These are phyloP conservation scores for Neurospora sp. DNA, from an alignment of 495 filamentous ascomycete genomes.

Conservation along the genomic window DNA sequence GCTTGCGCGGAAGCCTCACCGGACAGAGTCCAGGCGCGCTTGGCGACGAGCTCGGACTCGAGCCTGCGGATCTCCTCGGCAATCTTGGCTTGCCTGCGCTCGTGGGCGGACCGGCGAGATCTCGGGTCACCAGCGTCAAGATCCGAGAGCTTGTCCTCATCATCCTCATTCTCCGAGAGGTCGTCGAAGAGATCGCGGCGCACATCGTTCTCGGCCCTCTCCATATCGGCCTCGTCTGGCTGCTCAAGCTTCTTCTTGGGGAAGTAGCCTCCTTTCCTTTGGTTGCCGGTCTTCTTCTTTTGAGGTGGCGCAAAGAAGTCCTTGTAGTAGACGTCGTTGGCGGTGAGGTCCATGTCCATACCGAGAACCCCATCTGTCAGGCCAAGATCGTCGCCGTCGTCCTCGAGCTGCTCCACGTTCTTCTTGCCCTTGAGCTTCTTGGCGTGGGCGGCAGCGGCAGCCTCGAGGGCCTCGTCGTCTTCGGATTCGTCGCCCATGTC, in stretches of 20 bases:
- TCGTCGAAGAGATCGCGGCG: constrained; percentile 91
- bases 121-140: constrained; percentile 45
- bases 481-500: constrained; percentile 42
- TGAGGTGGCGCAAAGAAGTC: constrained; percentile 85
- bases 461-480: constrained; percentile 5
- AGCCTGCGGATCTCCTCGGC: constrained; percentile 83
- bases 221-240: constrained; percentile 51
- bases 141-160: constrained; percentile 45
- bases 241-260: constrained; percentile 23
- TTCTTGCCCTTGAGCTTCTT: constrained; percentile 5
- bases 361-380: constrained; percentile 42
- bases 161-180: constrained; percentile 47
- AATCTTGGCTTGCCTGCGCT: constrained; percentile 75
- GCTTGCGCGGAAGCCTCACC: constrained; percentile 80
- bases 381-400: constrained; percentile 42
- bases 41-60: constrained; percentile 81
- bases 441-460: not conserved
- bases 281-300: constrained; percentile 41
- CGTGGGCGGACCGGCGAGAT: constrained; percentile 61
- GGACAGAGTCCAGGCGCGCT: constrained; percentile 80
- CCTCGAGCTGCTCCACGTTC: constrained; percentile 27
- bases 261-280: not conserved
- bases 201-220: constrained; percentile 83
- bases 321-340: constrained; percentile 75
- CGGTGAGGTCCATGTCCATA: constrained; percentile 50